Conservation (phyloP, 306 rosid genomes). For the Cicer pinnatifidum region DNA sequence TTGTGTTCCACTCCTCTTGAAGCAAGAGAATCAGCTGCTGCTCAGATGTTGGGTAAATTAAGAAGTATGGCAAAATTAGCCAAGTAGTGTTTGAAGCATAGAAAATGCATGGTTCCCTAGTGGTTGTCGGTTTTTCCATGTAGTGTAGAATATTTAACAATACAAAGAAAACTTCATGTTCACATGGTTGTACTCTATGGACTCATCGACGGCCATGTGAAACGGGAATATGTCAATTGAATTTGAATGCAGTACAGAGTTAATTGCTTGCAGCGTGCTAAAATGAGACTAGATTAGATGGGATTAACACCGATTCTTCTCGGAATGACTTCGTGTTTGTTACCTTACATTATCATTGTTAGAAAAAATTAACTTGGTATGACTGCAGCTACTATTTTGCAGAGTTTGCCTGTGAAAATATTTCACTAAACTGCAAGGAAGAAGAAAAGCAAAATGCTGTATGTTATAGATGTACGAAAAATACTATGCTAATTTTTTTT, state of each 20-base stretch:
- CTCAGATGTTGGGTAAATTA: constrained; percentile 42
- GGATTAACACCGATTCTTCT: neutral
- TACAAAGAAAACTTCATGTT: constrained; percentile 15
- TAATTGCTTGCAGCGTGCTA: neutral
- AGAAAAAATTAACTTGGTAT: neutral
- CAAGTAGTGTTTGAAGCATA: constrained; percentile 35
- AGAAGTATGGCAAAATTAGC: constrained; percentile 36
- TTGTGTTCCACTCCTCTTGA: constrained; percentile 43
- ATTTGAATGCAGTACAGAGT: neutral
- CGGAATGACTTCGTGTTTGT: neutral
- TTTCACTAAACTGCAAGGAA: neutral
- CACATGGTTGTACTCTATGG: constrained; percentile 7
- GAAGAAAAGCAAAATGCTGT: too few species aligned
- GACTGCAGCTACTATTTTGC: neutral
- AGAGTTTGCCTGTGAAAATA: neutral
- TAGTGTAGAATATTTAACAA: constrained; percentile 3
- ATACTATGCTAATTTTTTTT: too few species aligned
- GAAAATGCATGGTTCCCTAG: constrained; percentile 27
- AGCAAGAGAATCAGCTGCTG: constrained; percentile 71
- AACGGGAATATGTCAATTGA: neutral
- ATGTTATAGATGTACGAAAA: too few species aligned
- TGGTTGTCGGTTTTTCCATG: neutral
- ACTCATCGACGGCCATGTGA: neutral
- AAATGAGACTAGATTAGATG: neutral
- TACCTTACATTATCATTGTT: neutral